Base-by-base conservation (phyloP, 192 early-diverging fungal genomes). In the Backusella liffmaniae region DNA sequence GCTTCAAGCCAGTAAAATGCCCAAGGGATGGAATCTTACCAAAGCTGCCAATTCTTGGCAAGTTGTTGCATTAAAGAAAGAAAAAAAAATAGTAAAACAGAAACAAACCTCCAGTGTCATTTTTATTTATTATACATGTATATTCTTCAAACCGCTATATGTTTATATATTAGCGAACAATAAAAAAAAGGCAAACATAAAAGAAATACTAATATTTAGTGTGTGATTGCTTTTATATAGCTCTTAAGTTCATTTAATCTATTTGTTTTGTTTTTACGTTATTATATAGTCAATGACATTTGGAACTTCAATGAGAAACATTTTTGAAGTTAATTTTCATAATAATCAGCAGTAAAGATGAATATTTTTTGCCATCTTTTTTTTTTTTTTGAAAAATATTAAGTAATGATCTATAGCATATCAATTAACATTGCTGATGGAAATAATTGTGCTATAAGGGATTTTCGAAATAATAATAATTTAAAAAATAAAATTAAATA, bases 1-100 rank as follows among this genome's bases (percentile, higher is more conserved):
- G 67, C 30, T 81, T 75, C 67, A 77, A 71, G 36, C 32, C 70
- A n/a, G 75, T 81, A 44, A 67, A 44, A 16, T 81, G 79, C 13
- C 56, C 56, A 26, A 8, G 13, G 4, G 21, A 9, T 62, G 56
- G 56, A 13, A 8, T 62, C 8, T 12, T 62, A 62, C 21, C 21
- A 62, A 62, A 62, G 7, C 56, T 62, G 0, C 56, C 56, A 12
- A 62, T 62, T 29, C 23, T 62, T 62, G 29, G 29, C 10, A 29
- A 62, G 7, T 13, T 62, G 56, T 62, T 62, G 3, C 8, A 62
- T 6, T 62, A 62, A 29, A 59, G 23, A 26, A 62, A 12, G 23
- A 53, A 23, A 53, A 53, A 53, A 53, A n/a, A 53, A 5, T 18
- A 53, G 21, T 21, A 29, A 29, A 62, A 62, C 21, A 62, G 23